Conservation (phyloP, 345 rosid genomes). For the Lepidium didymum region DNA sequence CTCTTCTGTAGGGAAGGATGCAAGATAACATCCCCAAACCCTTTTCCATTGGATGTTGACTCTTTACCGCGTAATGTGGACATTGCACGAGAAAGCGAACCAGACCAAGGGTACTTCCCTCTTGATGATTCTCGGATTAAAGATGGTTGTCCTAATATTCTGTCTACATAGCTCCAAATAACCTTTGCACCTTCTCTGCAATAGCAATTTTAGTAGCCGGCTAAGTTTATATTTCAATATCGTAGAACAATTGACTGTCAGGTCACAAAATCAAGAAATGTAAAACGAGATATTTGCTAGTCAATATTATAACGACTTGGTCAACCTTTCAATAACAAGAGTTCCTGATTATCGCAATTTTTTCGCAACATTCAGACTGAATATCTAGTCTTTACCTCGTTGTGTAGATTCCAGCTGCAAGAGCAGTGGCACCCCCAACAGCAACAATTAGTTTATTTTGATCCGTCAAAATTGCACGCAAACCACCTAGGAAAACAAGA, state of each 20-base stretch:
- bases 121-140: conserved; percentile 92
- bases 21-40: conserved; percentile 93
- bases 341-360: background rate
- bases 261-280: background rate
- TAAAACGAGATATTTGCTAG: background rate
- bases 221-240: background rate
- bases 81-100: conserved; percentile 44
- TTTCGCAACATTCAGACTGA: background rate
- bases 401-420: conserved; percentile 95
- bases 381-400: conserved; percentile 54
- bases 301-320: background rate
- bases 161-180: conserved; percentile 96
- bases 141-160: conserved; percentile 96
- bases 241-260: background rate
- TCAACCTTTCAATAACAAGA: background rate
- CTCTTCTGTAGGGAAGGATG: conserved; percentile 81
- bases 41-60: conserved; percentile 45
- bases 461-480: conserved; percentile 88
- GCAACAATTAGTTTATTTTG: conserved; percentile 91
- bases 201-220: background rate
- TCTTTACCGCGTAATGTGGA: conserved; percentile 44
- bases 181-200: conserved; percentile 97
- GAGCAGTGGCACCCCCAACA: conserved; percentile 96
- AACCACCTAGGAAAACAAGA: conserved; percentile 57
- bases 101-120: conserved; percentile 98